A percentile compares a stretch with the other conserved stretches of the same genome.
Evolutionary conservation across 495 filamentous ascomycete genomes (phyloP).

Genomic region (Pyronema domesticum): DNA sequence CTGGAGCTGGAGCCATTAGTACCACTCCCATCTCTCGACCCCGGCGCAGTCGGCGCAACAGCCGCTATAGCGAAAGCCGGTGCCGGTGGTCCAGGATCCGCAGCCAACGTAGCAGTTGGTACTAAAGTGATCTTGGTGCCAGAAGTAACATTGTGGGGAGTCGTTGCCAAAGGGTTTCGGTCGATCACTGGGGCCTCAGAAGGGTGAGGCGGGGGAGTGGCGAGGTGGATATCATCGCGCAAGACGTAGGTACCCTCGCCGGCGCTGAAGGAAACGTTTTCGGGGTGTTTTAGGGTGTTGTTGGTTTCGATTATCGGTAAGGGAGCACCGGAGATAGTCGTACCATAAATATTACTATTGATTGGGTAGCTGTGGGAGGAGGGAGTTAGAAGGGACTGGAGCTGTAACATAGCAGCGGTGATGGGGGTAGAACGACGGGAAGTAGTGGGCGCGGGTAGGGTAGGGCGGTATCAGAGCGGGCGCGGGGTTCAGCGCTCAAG

Average conservation of each 20-base stretch:
- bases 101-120: too few relatives aligned
- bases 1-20: too few relatives aligned
- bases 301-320: constrained; percentile 71
- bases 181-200: constrained; percentile 73
- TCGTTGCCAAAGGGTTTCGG: constrained; percentile 76
- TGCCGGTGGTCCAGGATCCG: too few relatives aligned
- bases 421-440: too few relatives aligned
- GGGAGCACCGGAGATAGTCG: constrained; percentile 10
- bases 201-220: constrained; percentile 86
- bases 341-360: constrained; percentile 12
- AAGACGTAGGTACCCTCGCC: constrained; percentile 58
- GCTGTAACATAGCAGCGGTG: too few relatives aligned
- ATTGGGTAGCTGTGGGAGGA: constrained; percentile 10
- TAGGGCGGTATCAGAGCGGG: too few relatives aligned
- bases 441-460: too few relatives aligned
- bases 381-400: too few relatives aligned
- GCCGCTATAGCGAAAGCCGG: too few relatives aligned
- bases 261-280: constrained; percentile 9
- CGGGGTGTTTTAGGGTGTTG: constrained; percentile 65
- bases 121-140: constrained; percentile 77
- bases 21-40: too few relatives aligned
- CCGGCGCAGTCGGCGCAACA: too few relatives aligned
- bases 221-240: constrained; percentile 75
- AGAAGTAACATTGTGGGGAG: constrained; percentile 55
- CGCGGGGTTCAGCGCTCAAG: too few relatives aligned